Evolutionary conservation across 768 basidiomycete genomes (phyloP).

Genomic region (Leccinum imitatum): DNA sequence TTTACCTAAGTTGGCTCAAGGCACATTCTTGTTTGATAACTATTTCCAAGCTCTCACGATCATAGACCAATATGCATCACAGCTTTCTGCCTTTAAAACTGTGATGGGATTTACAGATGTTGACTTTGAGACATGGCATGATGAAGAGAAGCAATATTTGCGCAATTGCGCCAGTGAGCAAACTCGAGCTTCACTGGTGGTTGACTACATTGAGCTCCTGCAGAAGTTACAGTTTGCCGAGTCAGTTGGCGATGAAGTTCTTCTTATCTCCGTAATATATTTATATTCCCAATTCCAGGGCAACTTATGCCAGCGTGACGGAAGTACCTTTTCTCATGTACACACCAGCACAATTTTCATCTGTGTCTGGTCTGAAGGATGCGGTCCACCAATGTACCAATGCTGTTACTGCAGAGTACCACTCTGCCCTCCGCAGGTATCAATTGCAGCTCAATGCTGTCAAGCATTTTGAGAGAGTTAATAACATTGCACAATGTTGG

Average conservation of each 20-base stretch:
- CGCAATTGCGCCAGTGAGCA: neutral
- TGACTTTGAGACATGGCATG: neutral
- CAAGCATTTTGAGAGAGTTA: neutral
- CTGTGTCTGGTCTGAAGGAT: neutral
- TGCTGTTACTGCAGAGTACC: neutral
- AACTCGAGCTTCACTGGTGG: rapidly evolving
- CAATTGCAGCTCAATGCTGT: neutral
- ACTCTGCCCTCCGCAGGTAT: neutral
- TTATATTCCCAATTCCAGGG: neutral
- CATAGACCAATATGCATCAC: neutral
- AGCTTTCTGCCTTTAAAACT: neutral
- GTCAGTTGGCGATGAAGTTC: neutral
- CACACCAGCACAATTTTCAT: neutral
- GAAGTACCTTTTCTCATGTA: neutral
- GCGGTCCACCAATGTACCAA: neutral
- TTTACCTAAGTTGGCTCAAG: neutral
- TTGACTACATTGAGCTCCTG: neutral
- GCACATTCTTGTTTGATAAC: neutral
- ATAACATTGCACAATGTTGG: neutral
- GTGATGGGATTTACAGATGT: neutral
- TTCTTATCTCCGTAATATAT: too few species aligned
- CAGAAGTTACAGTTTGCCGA: neutral
- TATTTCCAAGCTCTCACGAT: neutral
- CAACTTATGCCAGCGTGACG: neutral
- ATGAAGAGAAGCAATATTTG: neutral